Evolutionary conservation across 768 basidiomycete genomes (phyloP), one percentile per base, ranked within the genome.

Genomic region (Agrocybe pediades): DNA sequence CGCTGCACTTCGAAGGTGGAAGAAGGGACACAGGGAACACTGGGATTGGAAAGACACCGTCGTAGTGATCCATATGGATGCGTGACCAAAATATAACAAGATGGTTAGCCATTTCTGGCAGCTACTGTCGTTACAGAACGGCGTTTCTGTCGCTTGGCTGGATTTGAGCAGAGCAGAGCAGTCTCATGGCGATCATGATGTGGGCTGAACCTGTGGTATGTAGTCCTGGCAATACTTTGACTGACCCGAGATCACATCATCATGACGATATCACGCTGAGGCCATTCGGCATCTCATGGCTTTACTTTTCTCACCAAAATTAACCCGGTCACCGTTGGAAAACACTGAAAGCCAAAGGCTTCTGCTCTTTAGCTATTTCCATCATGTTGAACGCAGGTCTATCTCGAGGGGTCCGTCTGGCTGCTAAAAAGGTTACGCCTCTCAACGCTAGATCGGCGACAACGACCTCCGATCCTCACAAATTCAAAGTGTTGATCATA

Each of bases 401-500:
- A 16, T 30, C 51, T 41, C 55, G 55, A 53, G 41, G 55, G 42
- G 53, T 57, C 27, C 55, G 61, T 33, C 45, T 46, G 36, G 52
- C 49, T 26, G 51, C 56, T 17, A 53, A 47, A 41, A 41, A 33
- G 20, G 21, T 42, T 17, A 20, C 49, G 27, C 53, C 49, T 7
- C 29, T 56, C 7, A 58, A 62, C 25, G 58, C 53, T 24, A 65
- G 71, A 48, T 49, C 62, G 53, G 72, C 74, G 20, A 75, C 75
- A 58, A 76, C 78, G 11, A 62, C 66, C 23, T 66, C 71, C 17
- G 76, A 73, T 57, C 73, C 55, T 6, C 41, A 80, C 58, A 89
- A 85, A 62, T 92, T 82, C 75, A 95, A 90, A 71, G 77, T 98
- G 27, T 72, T 98, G 23, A 84, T 98, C 39, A 76, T 98, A 19